These are phyloP conservation scores for Cyathus striatus DNA, from an alignment of 768 basidiomycete genomes.

Conservation along the genomic window DNA sequence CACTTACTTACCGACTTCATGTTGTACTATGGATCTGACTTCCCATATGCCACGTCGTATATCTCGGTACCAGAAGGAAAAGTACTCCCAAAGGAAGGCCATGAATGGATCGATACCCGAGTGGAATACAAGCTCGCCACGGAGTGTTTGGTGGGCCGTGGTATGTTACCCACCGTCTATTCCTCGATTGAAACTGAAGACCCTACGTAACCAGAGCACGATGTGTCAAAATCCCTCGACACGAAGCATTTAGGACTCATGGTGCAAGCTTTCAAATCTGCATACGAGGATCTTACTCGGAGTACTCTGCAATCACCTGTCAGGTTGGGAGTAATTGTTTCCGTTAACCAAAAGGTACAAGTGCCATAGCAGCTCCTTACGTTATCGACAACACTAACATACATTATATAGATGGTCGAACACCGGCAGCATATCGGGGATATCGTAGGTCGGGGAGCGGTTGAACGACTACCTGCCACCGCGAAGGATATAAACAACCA, in stretches of 20 bases:
- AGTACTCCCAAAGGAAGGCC: constrained; percentile 26
- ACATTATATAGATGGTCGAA: constrained; percentile 6
- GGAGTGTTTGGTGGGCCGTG: too few species aligned
- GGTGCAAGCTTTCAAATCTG: constrained; percentile 27
- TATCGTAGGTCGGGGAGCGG: too few species aligned
- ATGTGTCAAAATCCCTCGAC: constrained; percentile 29
- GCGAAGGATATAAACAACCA: too few species aligned
- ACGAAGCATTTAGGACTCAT: constrained; percentile 21
- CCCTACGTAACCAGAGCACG: constrained; percentile 34
- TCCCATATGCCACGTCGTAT: constrained; percentile 33
- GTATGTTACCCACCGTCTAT: too few species aligned
- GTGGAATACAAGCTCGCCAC: too few species aligned
- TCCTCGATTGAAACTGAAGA: too few species aligned
- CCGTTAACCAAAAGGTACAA: constrained; percentile 12
- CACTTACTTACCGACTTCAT: constrained; percentile 60
- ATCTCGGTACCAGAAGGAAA: constrained; percentile 31
- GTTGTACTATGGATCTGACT: constrained; percentile 51
- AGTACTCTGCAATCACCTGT: constrained; percentile 10
- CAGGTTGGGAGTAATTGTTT: constrained; percentile 19
- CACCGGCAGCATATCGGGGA: constrained; percentile 5
- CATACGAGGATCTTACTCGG: constrained; percentile 17
- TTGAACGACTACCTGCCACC: too few species aligned
- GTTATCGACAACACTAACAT: not conserved
- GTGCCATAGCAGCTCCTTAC: not conserved
- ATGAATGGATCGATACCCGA: constrained; percentile 23